Evolutionary conservation across 495 filamentous ascomycete species (phyloP).

Genomic region (Xylaria flabelliformis): DNA sequence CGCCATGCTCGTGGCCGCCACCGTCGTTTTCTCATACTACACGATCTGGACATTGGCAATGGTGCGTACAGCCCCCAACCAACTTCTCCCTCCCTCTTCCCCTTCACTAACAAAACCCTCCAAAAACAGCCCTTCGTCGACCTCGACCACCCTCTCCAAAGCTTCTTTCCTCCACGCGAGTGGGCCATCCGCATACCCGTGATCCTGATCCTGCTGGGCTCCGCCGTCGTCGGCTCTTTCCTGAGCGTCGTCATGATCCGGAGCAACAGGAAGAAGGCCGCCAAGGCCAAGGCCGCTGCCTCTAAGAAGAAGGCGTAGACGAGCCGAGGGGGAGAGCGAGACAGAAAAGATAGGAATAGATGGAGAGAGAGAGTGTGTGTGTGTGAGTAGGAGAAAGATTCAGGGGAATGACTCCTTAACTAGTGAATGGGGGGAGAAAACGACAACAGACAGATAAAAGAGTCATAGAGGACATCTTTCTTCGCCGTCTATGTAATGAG

Average conservation of each 20-base stretch:
- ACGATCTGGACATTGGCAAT: constrained; percentile 97
- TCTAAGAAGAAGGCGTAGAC: constrained; percentile 69
- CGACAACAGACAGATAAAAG: not conserved
- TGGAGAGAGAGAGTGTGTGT: not conserved
- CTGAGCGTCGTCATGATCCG: constrained; percentile 98
- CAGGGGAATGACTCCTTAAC: not conserved
- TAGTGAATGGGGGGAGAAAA: not conserved
- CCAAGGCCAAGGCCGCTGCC: constrained; percentile 81
- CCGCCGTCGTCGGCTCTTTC: constrained; percentile 94
- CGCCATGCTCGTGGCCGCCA: constrained; percentile 95
- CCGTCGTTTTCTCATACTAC: constrained; percentile 98
- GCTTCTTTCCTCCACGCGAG: constrained; percentile 93
- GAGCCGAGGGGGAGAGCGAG: not conserved
- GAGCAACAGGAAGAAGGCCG: constrained; percentile 95
- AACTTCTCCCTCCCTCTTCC: constrained; percentile 7
- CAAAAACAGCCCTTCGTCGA: constrained; percentile 84
- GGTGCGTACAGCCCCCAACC: constrained; percentile 66
- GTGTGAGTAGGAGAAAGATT: not conserved
- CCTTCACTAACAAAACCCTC: not conserved
- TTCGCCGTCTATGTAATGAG: not conserved
- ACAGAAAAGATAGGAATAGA: too few relatives aligned
- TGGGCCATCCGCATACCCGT: constrained; percentile 99
- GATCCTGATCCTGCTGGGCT: constrained; percentile 90
- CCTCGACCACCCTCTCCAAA: constrained; percentile 88
- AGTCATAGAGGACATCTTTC: not conserved